Percentiles rank a stretch among this genome's conserved stretches.
Evolutionary conservation across 108 stramenopile genomes (phyloP).

Genomic region (Nitzschia sp.): DNA sequence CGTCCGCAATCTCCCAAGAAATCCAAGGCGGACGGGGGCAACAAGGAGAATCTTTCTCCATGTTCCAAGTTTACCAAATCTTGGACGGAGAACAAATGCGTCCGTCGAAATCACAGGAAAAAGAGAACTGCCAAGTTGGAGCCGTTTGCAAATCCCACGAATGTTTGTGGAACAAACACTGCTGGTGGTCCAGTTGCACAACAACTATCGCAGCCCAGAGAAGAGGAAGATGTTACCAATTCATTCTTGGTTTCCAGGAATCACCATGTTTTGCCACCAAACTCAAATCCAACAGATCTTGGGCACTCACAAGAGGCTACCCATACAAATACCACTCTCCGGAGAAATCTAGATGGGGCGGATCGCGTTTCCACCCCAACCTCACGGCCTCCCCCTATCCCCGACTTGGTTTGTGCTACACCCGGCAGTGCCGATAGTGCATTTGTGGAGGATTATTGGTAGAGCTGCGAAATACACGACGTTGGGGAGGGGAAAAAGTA

Average conservation of each 20-base stretch:
- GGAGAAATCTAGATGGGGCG: too few relatives aligned
- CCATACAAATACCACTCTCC: too few relatives aligned
- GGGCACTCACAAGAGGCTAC: too few relatives aligned
- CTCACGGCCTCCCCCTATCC: not conserved
- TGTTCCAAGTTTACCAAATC: slow-evolving; percentile 23
- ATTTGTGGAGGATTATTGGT: slow-evolving; percentile 28
- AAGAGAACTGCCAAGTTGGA: not conserved
- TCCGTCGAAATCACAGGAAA: slow-evolving; percentile 21
- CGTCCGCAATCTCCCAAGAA: too few relatives aligned
- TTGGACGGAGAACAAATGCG: slow-evolving; percentile 21
- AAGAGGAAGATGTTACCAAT: too few relatives aligned
- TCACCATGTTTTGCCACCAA: too few relatives aligned
- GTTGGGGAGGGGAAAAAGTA: not conserved
- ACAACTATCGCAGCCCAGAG: too few relatives aligned
- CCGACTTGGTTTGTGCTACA: slow-evolving; percentile 9
- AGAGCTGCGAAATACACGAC: not conserved
- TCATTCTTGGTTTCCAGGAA: too few relatives aligned
- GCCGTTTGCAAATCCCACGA: not conserved
- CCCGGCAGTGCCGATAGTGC: slow-evolving; percentile 12
- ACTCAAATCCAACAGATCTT: too few relatives aligned
- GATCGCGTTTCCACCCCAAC: not conserved
- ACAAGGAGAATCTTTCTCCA: slow-evolving; percentile 21
- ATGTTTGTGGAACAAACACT: too few relatives aligned
- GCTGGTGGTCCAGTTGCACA: too few relatives aligned
- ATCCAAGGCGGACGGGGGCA: not conserved